Evolutionary conservation across 2,329 filamentous ascomycete species (phyloP).

Genomic region (Elsinoe batatas): DNA sequence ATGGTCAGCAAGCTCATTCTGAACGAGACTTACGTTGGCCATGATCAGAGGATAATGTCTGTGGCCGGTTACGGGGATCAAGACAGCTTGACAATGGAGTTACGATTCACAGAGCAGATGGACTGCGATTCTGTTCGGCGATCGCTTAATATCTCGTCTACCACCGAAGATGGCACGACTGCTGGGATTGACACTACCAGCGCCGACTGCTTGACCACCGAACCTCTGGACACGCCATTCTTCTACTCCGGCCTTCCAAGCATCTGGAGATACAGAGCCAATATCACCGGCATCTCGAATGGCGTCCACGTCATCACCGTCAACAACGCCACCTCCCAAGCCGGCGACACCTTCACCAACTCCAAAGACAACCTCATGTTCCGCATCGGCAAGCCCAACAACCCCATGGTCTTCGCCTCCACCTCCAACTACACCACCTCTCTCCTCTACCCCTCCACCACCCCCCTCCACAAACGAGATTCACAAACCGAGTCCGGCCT

Average conservation of each 20-base stretch:
- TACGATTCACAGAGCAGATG: constrained; percentile 54
- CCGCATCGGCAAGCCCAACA: constrained; percentile 47
- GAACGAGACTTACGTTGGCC: constrained; percentile 37
- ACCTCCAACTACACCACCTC: constrained; percentile 49
- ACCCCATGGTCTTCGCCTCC: constrained; percentile 50
- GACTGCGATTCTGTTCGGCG: constrained; percentile 46
- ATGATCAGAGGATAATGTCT: constrained; percentile 49
- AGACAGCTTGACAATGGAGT: constrained; percentile 41
- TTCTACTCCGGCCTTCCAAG: constrained; percentile 41
- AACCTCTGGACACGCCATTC: constrained; percentile 30
- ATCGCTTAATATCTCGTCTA: constrained; percentile 44
- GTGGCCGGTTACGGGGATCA: constrained; percentile 28
- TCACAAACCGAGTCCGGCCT: constrained; percentile 31
- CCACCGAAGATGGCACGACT: constrained; percentile 36
- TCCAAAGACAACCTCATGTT: constrained; percentile 53
- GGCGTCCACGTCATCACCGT: constrained; percentile 51
- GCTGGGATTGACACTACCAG: constrained; percentile 37
- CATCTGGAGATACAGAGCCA: constrained; percentile 45
- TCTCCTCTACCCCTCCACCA: constrained; percentile 37
- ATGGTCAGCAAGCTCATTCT: constrained; percentile 48
- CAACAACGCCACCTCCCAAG: constrained; percentile 40
- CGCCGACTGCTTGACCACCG: constrained; percentile 37
- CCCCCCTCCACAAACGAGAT: constrained; percentile 15
- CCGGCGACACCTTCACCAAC: constrained; percentile 36
- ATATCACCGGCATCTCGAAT: constrained; percentile 47